A percentile compares a stretch with the other conserved stretches of the same genome.
These are phyloP conservation scores for Candida verbasci DNA, from an alignment of 805 yeast species.

Conservation along the genomic window DNA sequence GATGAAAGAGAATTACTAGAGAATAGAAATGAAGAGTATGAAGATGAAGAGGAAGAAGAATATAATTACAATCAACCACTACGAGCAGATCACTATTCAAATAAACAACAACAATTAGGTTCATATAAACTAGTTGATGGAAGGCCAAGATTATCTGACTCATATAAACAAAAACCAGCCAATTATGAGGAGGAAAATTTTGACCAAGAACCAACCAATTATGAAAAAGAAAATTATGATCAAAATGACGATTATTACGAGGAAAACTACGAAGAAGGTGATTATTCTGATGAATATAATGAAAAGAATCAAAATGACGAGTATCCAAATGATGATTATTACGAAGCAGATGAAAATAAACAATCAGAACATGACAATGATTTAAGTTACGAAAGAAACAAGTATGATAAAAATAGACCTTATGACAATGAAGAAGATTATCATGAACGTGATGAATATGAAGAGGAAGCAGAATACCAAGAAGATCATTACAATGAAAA, in stretches of 20 bases:
- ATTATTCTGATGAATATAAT: slow-evolving; percentile 4
- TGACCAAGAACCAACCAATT: background rate
- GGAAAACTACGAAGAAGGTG: slow-evolving; percentile 27
- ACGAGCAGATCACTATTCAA: no score
- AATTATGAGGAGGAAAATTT: no score
- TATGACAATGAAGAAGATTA: slow-evolving; percentile 8
- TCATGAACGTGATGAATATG: slow-evolving; percentile 10
- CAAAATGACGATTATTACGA: slow-evolving; percentile 6
- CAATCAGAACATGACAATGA: no score
- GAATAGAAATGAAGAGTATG: slow-evolving; percentile 3
- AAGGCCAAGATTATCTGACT: slow-evolving; percentile 9
- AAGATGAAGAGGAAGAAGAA: slow-evolving; percentile 8
- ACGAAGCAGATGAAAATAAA: no score
- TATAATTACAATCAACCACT: background rate
- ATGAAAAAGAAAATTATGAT: slow-evolving; percentile 6
- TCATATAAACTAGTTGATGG: slow-evolving; percentile 8
- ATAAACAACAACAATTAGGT: no score
- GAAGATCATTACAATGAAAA: slow-evolving; percentile 8
- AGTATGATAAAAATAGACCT: slow-evolving; percentile 7
- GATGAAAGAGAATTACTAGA: background rate
- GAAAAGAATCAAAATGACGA: slow-evolving; percentile 6
- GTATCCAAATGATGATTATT: no score
- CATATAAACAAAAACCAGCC: slow-evolving; percentile 1
- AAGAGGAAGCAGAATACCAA: slow-evolving; percentile 28
- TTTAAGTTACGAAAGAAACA: no score